Conservation (phyloP, 257 asterid species). For the Lavandula angustifolia region DNA sequence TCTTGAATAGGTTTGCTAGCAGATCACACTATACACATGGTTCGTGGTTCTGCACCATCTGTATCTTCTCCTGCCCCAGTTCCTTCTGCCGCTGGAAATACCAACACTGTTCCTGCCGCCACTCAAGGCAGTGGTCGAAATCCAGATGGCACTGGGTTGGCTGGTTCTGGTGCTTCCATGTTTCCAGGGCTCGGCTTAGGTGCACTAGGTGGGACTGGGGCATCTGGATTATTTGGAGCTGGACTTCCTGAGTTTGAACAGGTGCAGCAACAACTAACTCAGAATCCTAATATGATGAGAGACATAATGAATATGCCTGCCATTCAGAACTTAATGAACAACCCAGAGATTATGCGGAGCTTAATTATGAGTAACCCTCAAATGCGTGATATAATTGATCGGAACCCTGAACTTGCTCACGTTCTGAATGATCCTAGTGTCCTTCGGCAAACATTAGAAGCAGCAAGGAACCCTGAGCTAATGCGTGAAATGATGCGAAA, state of each 20-base stretch:
- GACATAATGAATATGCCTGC: conserved; percentile 64
- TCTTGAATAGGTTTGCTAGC: conserved; percentile 54
- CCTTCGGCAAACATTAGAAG: conserved; percentile 62
- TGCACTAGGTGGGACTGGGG: conserved; percentile 50
- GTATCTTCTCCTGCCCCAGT: conserved; percentile 38
- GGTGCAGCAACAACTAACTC: conserved; percentile 61
- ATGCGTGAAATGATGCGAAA: conserved; percentile 72
- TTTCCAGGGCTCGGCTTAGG: conserved; percentile 54
- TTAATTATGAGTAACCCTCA: conserved; percentile 68
- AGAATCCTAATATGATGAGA: conserved; percentile 61
- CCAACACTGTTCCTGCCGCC: conserved; percentile 35
- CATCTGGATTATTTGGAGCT: conserved; percentile 53
- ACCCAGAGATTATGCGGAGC: conserved; percentile 64
- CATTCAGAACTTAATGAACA: conserved; percentile 59
- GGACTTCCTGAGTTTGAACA: conserved; percentile 69
- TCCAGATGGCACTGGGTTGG: conserved; percentile 42
- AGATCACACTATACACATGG: conserved; percentile 69
- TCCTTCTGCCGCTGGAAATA: conserved; percentile 43
- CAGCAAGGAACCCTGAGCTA: conserved; percentile 69
- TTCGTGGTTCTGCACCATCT: conserved; percentile 62
- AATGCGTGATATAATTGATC: conserved; percentile 69
- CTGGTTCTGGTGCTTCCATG: conserved; percentile 50
- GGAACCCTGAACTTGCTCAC: conserved; percentile 70
- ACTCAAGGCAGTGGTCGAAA: conserved; percentile 40
- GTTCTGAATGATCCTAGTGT: conserved; percentile 59